A percentile compares a stretch with the other conserved stretches of the same genome.
phyloP scores from a whole-genome alignment of 371 early-diverging fungal genomes.

The Apophysomyces variabilis region DNA sequence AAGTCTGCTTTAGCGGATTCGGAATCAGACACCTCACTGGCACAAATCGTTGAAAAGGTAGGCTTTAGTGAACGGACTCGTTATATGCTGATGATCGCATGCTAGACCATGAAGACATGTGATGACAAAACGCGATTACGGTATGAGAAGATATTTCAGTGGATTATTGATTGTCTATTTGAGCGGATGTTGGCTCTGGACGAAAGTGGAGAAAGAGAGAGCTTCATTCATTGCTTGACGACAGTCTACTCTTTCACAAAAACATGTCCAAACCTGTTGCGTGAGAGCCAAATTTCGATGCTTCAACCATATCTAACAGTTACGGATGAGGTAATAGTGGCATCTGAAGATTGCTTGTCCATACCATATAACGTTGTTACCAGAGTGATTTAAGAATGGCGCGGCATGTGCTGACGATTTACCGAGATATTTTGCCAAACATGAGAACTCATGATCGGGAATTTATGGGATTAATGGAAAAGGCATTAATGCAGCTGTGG shows the following conservation, averaged over 20 bases:
- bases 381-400: slow-evolving; percentile 58
- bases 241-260: slow-evolving; percentile 51
- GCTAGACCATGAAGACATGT: slow-evolving; percentile 32
- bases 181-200: slow-evolving; percentile 63
- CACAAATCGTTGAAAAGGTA: slow-evolving; percentile 43
- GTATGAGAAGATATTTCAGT: slow-evolving; percentile 55
- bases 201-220: slow-evolving; percentile 41
- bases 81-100: no score
- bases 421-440: slow-evolving; percentile 62
- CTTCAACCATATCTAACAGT: slow-evolving; percentile 56
- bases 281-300: slow-evolving; percentile 47
- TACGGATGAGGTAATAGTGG: slow-evolving; percentile 32
- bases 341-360: background rate
- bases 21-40: slow-evolving; percentile 27
- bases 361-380: background rate
- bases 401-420: slow-evolving; percentile 57
- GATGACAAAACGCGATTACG: slow-evolving; percentile 41
- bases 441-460: slow-evolving; percentile 59
- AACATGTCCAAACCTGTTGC: slow-evolving; percentile 44
- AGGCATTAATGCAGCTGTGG: slow-evolving; percentile 59
- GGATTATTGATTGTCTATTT: slow-evolving; percentile 73
- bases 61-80: no score
- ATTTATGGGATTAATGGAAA: slow-evolving; percentile 59
- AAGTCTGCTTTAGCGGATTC: slow-evolving; percentile 24
- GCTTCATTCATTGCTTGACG: slow-evolving; percentile 43